A percentile compares a stretch with the other conserved stretches of the same genome.
Conservation (phyloP, 352 stramenopile species). For the Pythium sp. region DNA sequence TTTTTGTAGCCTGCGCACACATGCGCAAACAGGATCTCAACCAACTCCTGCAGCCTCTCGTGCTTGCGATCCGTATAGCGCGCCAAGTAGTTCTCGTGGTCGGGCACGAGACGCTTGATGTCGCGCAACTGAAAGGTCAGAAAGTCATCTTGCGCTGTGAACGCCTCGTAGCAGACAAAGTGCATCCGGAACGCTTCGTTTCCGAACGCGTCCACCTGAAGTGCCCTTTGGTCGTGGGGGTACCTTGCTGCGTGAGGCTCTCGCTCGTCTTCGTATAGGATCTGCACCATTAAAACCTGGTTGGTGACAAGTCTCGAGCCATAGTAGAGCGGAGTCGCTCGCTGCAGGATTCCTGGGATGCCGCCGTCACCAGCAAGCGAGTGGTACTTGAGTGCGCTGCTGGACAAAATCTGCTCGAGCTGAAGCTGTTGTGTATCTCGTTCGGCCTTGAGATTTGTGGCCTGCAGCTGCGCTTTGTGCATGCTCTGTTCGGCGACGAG, state of each 20-base stretch:
- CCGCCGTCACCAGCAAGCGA: constrained; percentile 37
- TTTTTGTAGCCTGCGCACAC: constrained; percentile 69
- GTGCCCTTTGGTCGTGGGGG: background rate
- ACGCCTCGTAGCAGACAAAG: constrained; percentile 49
- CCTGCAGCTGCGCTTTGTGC: constrained; percentile 47
- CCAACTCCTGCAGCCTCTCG: constrained; percentile 39
- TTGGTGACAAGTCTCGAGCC: constrained; percentile 34
- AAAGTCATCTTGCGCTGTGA: constrained; percentile 42
- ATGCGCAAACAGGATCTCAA: constrained; percentile 40
- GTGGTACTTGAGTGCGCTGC: constrained; percentile 55
- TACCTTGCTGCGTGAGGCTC: background rate
- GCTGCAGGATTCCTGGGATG: constrained; percentile 52
- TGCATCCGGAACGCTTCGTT: constrained; percentile 43
- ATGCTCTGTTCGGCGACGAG: constrained; percentile 56
- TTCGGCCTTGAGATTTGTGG: constrained; percentile 30
- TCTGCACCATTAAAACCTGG: constrained; percentile 53
- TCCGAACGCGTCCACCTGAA: constrained; percentile 16
- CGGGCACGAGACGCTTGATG: constrained; percentile 35
- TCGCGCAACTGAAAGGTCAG: constrained; percentile 49
- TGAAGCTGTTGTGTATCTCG: constrained; percentile 33
- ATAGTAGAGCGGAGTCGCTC: constrained; percentile 38
- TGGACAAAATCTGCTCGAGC: constrained; percentile 51
- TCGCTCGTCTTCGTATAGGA: constrained; percentile 54
- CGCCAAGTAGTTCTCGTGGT: constrained; percentile 39
- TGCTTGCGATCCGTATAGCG: constrained; percentile 23